Conservation (phyloP, 2,329 filamentous ascomycete genomes). For the Plenodomus biglobosus region DNA sequence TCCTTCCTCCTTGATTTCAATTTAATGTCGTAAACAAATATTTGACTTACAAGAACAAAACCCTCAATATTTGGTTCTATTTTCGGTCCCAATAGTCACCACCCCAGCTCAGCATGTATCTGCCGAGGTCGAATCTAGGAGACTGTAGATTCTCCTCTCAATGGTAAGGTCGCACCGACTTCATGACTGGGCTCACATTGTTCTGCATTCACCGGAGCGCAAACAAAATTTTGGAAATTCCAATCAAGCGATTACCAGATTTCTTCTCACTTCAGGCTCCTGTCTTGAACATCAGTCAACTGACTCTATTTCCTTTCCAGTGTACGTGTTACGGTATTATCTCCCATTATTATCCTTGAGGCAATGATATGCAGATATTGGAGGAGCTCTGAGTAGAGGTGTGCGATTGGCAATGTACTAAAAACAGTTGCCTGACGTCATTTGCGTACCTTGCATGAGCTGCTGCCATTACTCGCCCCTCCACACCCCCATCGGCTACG, state of each 20-base stretch:
- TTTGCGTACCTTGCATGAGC: conserved; percentile 2
- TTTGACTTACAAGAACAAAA: too few species aligned
- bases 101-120: conserved; percentile 52
- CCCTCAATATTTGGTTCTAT: too few species aligned
- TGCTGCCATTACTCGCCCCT: background rate
- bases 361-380: background rate
- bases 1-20: conserved; percentile 53
- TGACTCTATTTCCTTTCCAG: too few species aligned
- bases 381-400: background rate
- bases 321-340: too few species aligned
- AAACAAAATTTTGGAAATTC: too few species aligned
- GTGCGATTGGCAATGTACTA: background rate
- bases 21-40: too few species aligned
- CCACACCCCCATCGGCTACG: background rate
- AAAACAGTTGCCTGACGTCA: background rate
- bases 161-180: conserved; percentile 39
- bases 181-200: conserved; percentile 28
- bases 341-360: too few species aligned
- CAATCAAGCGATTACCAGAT: too few species aligned
- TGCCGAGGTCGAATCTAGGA: conserved; percentile 58
- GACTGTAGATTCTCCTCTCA: conserved; percentile 51
- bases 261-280: too few species aligned
- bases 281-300: too few species aligned
- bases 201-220: too few species aligned
- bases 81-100: conserved; percentile 44